Conservation (phyloP, 179 eudicot species). For the Silene vulgaris region DNA sequence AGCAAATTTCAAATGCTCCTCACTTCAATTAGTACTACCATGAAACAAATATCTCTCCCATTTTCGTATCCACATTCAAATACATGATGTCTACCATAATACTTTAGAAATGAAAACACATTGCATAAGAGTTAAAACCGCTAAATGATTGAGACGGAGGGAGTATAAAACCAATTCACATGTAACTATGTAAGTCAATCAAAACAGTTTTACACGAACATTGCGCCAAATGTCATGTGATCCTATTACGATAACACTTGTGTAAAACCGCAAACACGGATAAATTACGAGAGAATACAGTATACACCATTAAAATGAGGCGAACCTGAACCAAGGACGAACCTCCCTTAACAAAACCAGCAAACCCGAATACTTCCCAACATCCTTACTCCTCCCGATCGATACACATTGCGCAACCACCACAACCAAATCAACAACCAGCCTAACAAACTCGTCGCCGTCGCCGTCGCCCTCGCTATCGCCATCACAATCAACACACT, state of each 20-base stretch:
- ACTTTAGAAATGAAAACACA: not conserved
- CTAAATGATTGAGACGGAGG: not conserved
- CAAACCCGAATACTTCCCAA: conserved; percentile 37
- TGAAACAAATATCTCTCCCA: not conserved
- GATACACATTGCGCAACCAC: conserved; percentile 43
- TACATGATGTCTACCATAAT: not conserved
- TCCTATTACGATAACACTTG: too few relatives aligned
- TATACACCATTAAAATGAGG: not conserved
- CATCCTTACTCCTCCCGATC: conserved; percentile 40
- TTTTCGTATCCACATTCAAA: not conserved
- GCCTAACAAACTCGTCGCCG: conserved; percentile 40
- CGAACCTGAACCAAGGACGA: conserved; percentile 64
- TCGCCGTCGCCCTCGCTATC: conserved; percentile 11
- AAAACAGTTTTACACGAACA: not conserved
- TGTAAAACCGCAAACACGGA: too few relatives aligned
- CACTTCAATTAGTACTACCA: not conserved
- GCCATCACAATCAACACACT: conserved; percentile 13
- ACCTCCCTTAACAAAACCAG: conserved; percentile 47
- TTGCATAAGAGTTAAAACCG: not conserved
- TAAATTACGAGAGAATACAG: not conserved
- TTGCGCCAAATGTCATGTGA: not conserved
- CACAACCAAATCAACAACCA: conserved; percentile 49
- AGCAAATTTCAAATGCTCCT: not conserved
- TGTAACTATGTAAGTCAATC: not conserved
- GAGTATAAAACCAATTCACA: not conserved